A percentile compares a stretch with the other conserved stretches of the same genome.
phyloP scores from a whole-genome alignment of 2,329 filamentous ascomycete species.

The Hypomyces perniciosus region DNA sequence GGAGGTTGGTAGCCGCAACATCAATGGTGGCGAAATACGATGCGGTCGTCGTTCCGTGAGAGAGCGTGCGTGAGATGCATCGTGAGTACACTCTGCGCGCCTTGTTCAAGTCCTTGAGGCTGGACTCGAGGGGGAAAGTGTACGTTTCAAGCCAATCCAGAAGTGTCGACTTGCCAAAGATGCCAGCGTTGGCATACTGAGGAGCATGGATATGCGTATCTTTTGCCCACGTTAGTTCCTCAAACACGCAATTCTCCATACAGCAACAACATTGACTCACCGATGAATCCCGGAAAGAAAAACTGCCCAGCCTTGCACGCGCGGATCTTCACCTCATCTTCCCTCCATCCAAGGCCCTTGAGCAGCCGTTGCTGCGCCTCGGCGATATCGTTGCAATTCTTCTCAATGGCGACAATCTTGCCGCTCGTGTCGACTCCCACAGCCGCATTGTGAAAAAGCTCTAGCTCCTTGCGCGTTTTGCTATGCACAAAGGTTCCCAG shows the following conservation, averaged over 20 bases:
- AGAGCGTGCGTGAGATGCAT: conserved; percentile 72
- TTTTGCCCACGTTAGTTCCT: conserved; percentile 26
- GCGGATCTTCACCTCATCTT: conserved; percentile 32
- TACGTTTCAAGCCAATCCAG: conserved; percentile 91
- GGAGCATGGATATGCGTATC: conserved; percentile 95
- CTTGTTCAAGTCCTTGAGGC: conserved; percentile 56
- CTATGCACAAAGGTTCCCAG: conserved; percentile 52
- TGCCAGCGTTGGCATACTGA: conserved; percentile 89
- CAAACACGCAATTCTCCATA: not conserved
- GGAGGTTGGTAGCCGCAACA: conserved; percentile 80
- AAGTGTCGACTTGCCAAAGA: conserved; percentile 90
- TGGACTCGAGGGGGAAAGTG: conserved; percentile 88
- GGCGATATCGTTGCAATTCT: conserved; percentile 26
- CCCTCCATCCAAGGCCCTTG: conserved; percentile 40
- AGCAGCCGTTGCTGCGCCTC: conserved; percentile 29
- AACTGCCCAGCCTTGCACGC: conserved; percentile 51
- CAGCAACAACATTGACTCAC: conserved; percentile 34
- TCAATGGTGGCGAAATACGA: conserved; percentile 93
- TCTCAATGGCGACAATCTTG: conserved; percentile 44
- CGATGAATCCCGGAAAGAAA: conserved; percentile 80
- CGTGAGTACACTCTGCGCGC: conserved; percentile 70
- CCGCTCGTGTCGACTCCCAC: conserved; percentile 46
- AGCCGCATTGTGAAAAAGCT: conserved; percentile 45
- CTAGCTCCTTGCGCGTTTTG: conserved; percentile 40
- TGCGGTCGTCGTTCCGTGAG: conserved; percentile 87